Evolutionary conservation across 148 eudicot species (phyloP).

Genomic region (Rheum nobile): DNA sequence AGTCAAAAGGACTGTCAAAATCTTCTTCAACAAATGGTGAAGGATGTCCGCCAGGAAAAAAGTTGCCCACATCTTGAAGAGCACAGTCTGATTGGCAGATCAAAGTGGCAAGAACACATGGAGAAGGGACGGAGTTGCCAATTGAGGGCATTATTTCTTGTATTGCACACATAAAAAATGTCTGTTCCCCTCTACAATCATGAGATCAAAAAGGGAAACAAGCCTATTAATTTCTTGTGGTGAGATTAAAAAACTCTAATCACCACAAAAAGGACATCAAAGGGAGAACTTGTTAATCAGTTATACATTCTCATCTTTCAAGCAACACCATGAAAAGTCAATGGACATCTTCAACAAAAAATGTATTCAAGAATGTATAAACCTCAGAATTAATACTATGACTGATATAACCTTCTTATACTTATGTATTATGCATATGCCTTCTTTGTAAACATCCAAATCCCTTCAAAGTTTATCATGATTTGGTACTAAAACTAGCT

Average conservation of each 20-base stretch:
- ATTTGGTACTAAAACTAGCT: not conserved
- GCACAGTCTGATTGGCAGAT: conserved; percentile 68
- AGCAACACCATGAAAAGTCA: not conserved
- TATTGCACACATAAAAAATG: conserved; percentile 60
- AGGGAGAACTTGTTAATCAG: not conserved
- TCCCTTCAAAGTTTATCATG: not conserved
- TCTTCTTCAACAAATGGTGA: conserved; percentile 42
- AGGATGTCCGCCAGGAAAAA: conserved; percentile 48
- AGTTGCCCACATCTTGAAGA: conserved; percentile 59
- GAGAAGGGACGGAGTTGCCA: conserved; percentile 82
- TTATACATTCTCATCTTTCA: not conserved
- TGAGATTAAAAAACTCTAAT: conserved; percentile 12
- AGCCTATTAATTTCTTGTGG: not conserved
- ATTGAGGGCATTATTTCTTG: conserved; percentile 91
- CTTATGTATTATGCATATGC: too few relatives aligned
- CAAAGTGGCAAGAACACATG: conserved; percentile 71
- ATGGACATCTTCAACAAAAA: not conserved
- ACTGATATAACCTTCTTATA: not conserved
- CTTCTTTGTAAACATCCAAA: not conserved
- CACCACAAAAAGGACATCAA: not conserved
- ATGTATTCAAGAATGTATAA: not conserved
- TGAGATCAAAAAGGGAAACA: not conserved
- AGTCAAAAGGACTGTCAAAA: conserved; percentile 61
- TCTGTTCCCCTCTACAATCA: conserved; percentile 81
- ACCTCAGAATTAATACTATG: not conserved